Evolutionary conservation across 2,329 filamentous ascomycete species (phyloP).

Genomic region (Fusarium sp.): DNA sequence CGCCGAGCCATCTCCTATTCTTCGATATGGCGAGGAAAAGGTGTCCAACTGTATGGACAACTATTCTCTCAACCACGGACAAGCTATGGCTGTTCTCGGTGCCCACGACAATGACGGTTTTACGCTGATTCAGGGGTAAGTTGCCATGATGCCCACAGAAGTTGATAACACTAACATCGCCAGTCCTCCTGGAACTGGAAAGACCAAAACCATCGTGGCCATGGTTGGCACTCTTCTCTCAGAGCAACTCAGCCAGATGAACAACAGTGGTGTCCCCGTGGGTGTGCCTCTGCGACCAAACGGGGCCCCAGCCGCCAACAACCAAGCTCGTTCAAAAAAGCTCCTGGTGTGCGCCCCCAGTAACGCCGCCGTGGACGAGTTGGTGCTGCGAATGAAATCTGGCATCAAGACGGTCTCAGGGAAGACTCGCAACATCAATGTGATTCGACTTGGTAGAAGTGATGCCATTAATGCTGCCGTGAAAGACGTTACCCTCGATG

Average conservation of each 20-base stretch:
- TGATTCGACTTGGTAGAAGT: conserved; percentile 88
- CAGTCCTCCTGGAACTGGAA: conserved; percentile 93
- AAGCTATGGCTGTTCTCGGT: conserved; percentile 91
- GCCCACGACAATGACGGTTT: conserved; percentile 97
- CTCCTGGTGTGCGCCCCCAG: conserved; percentile 97
- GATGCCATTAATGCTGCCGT: conserved; percentile 94
- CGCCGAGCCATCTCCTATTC: conserved; percentile 89
- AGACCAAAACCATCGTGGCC: conserved; percentile 97
- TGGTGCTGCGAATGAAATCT: conserved; percentile 91
- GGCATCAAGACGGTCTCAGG: conserved; percentile 85
- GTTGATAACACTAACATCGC: conserved; percentile 46
- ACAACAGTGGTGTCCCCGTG: conserved; percentile 49
- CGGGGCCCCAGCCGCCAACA: conserved; percentile 33
- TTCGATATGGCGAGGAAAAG: conserved; percentile 82
- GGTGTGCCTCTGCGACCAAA: conserved; percentile 47
- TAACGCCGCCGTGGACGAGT: conserved; percentile 96
- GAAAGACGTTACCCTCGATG: conserved; percentile 91
- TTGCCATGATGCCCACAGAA: conserved; percentile 9
- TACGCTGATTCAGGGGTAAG: conserved; percentile 90
- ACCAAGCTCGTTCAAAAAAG: conserved; percentile 73
- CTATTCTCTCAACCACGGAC: conserved; percentile 88
- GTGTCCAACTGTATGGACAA: conserved; percentile 77
- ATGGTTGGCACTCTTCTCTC: conserved; percentile 86
- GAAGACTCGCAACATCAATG: conserved; percentile 79
- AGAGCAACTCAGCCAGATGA: conserved; percentile 52